phyloP scores from a whole-genome alignment of 1,139 yeast species.

The Geotrichum phurueaensis region DNA sequence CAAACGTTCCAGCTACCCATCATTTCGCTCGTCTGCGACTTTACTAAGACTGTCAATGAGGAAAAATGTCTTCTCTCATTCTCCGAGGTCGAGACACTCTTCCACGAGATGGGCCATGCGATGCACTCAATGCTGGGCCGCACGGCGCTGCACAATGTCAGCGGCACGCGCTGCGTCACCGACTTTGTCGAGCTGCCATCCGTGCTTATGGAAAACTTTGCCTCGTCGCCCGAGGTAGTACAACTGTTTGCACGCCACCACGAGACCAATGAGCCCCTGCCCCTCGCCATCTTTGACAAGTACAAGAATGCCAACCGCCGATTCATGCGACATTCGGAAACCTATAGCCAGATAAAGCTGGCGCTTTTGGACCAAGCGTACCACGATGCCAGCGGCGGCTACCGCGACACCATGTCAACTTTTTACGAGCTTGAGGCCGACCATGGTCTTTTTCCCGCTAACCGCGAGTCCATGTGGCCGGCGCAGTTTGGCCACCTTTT shows the following conservation, averaged over 20 bases:
- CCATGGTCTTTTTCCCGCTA: slow-evolving; percentile 35
- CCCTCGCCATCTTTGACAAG: slow-evolving; percentile 29
- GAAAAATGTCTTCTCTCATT: slow-evolving; percentile 50
- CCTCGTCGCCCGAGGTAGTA: slow-evolving; percentile 72
- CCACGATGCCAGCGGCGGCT: slow-evolving; percentile 42
- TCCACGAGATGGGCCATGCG: slow-evolving; percentile 99
- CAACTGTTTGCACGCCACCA: slow-evolving; percentile 69
- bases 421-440: slow-evolving; percentile 62
- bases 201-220: slow-evolving; percentile 89
- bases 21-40: slow-evolving; percentile 83
- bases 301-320: slow-evolving; percentile 44
- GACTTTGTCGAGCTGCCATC: slow-evolving; percentile 97
- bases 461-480: slow-evolving; percentile 69
- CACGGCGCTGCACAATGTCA: slow-evolving; percentile 80
- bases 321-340: slow-evolving; percentile 62
- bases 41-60: slow-evolving; percentile 35
- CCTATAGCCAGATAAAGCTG: slow-evolving; percentile 83
- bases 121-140: slow-evolving; percentile 96
- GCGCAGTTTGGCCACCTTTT: slow-evolving; percentile 91
- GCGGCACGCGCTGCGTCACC: slow-evolving; percentile 93
- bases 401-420: slow-evolving; percentile 48
- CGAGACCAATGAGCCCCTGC: slow-evolving; percentile 58
- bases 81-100: slow-evolving; percentile 83
- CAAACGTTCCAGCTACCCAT: slow-evolving; percentile 74
- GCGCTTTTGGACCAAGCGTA: slow-evolving; percentile 80